Evolutionary conservation across 768 basidiomycete species (phyloP), one percentile per base, ranked within the genome.

Genomic region (Trametes meyenii): DNA sequence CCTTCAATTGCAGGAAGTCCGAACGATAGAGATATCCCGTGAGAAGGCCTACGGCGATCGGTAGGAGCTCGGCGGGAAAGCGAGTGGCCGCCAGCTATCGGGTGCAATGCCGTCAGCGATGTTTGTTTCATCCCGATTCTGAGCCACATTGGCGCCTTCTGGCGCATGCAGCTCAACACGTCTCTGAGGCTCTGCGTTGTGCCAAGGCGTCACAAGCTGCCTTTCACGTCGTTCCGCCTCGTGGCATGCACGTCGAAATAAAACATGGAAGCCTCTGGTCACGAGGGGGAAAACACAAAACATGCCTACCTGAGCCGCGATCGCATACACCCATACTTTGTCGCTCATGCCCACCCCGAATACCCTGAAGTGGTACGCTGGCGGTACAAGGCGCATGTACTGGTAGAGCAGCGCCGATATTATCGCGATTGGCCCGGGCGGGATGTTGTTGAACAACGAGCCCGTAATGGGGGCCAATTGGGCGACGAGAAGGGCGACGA

Each of bases 401-500:
- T 96, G 93, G 72, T 94, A 96, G 29, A 96, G 69, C 39, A 92
- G 82, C 72, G 83, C 88, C 80, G 94, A 94, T 23, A 92, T 69
- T 1, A 95, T 67, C 2, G 88, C 79, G n/a, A 85, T 79, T 10
- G 92, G 89, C 2, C 94, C 94, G 36, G 90, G 73, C 0, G 92
- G 85, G 36, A 95, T 83, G 60, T 84, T 77, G 66, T 92, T 93
- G 57, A 95, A 71, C 3, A 90, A 87, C 17, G 86, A 57, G 39
- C 83, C 81, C 44, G 64, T 29, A 21, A 29, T 24, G 8, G 67
- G 68, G 5, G 66, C 46, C 13, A 58, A n/a, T 66, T 91, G 81
- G 58, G 92, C 80, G 6, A 88, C 62, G 23, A 95, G 73, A 55
- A 94, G 77, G 2, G 83, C 74, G 2, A 83, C 62, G 63, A 95